Conservation (phyloP, 768 basidiomycete genomes). For the Kwoniella dendrophila region DNA sequence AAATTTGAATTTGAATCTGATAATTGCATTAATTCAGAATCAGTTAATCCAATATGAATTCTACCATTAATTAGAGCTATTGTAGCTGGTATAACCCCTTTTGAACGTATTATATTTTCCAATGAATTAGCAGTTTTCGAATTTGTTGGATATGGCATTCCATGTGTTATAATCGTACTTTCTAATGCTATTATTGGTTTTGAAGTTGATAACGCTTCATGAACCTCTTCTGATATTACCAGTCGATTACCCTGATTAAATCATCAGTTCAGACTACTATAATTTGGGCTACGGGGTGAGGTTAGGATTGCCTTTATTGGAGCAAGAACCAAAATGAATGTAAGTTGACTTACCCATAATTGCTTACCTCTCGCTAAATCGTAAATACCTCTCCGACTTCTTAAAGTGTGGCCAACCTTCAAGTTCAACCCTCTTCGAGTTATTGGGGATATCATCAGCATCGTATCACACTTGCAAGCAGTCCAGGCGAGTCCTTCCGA, state of each 20-base stretch:
- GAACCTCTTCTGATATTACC: constrained; percentile 63
- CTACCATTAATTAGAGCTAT: constrained; percentile 81
- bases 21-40: constrained; percentile 68
- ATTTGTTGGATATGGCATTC: constrained; percentile 77
- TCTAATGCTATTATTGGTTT: constrained; percentile 86
- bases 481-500: too few species aligned
- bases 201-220: constrained; percentile 69
- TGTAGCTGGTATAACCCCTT: constrained; percentile 84
- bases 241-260: constrained; percentile 28
- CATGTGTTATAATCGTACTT: constrained; percentile 89
- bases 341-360: constrained; percentile 6
- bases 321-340: neutral
- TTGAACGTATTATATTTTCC: constrained; percentile 71
- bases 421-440: neutral
- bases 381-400: neutral
- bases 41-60: constrained; percentile 79
- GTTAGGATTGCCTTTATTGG: neutral
- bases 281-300: neutral
- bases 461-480: too few species aligned
- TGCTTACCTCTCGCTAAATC: constrained; percentile 9
- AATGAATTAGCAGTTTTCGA: constrained; percentile 70
- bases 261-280: constrained; percentile 1
- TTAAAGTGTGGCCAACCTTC: neutral
- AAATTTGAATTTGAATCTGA: constrained; percentile 59
- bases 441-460: too few species aligned